These are phyloP conservation scores for Cryptosporidium sp. DNA, from an alignment of 169 alveolate genomes.

Conservation along the genomic window DNA sequence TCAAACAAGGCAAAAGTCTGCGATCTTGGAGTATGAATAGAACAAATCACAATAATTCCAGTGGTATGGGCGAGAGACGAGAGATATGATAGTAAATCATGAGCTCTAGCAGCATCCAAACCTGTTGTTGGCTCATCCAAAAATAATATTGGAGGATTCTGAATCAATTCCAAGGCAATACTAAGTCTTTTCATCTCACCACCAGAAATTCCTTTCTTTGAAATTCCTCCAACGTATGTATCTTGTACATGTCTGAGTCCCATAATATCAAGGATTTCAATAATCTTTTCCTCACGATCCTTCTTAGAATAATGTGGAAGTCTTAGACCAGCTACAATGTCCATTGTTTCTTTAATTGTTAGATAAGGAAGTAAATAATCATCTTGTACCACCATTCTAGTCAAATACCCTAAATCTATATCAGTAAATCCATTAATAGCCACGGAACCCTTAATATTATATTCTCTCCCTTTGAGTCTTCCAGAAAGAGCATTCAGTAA, in stretches of 20 bases:
- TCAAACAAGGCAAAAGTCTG: conserved; percentile 84
- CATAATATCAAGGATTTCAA: conserved; percentile 80
- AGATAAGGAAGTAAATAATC: conserved; percentile 79
- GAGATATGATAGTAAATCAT: conserved; percentile 77
- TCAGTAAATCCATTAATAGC: conserved; percentile 68
- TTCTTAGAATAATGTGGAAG: conserved; percentile 78
- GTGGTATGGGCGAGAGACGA: conserved; percentile 76
- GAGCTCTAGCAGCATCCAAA: conserved; percentile 86
- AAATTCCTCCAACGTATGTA: conserved; percentile 79
- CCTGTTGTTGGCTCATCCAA: conserved; percentile 93
- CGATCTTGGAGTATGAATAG: conserved; percentile 84
- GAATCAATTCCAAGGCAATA: conserved; percentile 87
- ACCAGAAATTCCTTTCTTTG: conserved; percentile 81
- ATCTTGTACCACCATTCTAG: conserved; percentile 78
- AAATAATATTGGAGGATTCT: conserved; percentile 85
- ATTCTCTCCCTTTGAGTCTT: conserved; percentile 65
- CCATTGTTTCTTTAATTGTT: conserved; percentile 81
- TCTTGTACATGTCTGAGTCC: conserved; percentile 80
- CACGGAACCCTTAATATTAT: conserved; percentile 43
- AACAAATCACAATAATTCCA: conserved; percentile 80
- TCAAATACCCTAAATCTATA: conserved; percentile 62
- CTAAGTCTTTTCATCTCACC: conserved; percentile 88
- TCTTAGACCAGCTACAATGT: conserved; percentile 79
- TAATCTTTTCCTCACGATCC: conserved; percentile 76
- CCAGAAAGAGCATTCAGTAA: conserved; percentile 75